Percentiles rank a stretch among this genome's conserved stretches.
Conservation (phyloP, 1,284 basidiomycete species). For the Apiotrichum siamense region DNA sequence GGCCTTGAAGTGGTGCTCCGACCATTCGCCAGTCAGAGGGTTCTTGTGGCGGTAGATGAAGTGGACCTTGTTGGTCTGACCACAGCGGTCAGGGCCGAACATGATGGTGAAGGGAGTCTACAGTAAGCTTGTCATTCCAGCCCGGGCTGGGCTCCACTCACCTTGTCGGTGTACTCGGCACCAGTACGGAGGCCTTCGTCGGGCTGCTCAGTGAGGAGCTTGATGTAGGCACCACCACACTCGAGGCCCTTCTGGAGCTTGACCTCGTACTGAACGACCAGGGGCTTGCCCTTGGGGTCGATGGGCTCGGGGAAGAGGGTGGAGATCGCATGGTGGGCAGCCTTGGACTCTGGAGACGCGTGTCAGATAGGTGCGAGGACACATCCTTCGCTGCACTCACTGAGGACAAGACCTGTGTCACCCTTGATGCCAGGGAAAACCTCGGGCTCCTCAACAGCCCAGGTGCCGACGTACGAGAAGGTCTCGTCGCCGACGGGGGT, state of each 20-base stretch:
- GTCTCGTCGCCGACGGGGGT: slow-evolving; percentile 86
- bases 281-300: slow-evolving; percentile 77
- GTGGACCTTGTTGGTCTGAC: slow-evolving; percentile 61
- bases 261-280: slow-evolving; percentile 98
- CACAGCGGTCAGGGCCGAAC: slow-evolving; percentile 70
- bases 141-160: not conserved
- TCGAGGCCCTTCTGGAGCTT: slow-evolving; percentile 99
- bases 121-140: not conserved
- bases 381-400: slow-evolving; percentile 25
- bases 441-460: slow-evolving; percentile 87
- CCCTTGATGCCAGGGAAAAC: slow-evolving; percentile 65
- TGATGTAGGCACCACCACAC: slow-evolving; percentile 98
- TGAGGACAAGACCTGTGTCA: slow-evolving; percentile 84
- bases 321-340: slow-evolving; percentile 79
- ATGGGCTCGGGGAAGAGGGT: slow-evolving; percentile 71
- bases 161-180: slow-evolving; percentile 86
- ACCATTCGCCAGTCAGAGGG: slow-evolving; percentile 80
- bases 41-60: slow-evolving; percentile 97
- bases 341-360: slow-evolving; percentile 47
- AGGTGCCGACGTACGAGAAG: slow-evolving; percentile 94
- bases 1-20: slow-evolving; percentile 90
- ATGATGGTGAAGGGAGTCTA: slow-evolving; percentile 92
- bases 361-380: no score
- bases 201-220: slow-evolving; percentile 63
- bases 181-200: slow-evolving; percentile 80